Evolutionary conservation across 768 basidiomycete genomes (phyloP).

Genomic region (Daedaleopsis nitida): DNA sequence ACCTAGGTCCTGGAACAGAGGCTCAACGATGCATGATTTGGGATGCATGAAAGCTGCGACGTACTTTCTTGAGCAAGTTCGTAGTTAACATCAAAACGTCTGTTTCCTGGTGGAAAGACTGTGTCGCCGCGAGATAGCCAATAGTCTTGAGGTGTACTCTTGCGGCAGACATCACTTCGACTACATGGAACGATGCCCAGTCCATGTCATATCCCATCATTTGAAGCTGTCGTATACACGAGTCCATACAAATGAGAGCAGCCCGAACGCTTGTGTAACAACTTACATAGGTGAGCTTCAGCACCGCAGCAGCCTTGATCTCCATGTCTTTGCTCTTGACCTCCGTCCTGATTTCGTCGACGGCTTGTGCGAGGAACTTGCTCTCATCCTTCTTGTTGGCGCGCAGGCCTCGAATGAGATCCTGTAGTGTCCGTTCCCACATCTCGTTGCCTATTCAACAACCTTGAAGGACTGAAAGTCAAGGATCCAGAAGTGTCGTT

Average conservation of each 20-base stretch:
- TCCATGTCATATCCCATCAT: conserved; percentile 96
- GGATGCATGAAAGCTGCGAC: conserved; percentile 19
- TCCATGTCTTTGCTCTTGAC: conserved; percentile 95
- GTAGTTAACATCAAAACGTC: conserved; percentile 98
- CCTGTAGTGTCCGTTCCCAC: conserved; percentile 97
- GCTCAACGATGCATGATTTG: conserved; percentile 14
- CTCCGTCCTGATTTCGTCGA: conserved; percentile 93
- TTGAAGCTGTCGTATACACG: conserved; percentile 67
- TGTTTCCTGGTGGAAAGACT: conserved; percentile 92
- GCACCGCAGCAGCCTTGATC: conserved; percentile 90
- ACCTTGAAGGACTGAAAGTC: neutral
- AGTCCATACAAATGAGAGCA: conserved; percentile 6
- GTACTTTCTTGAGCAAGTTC: conserved; percentile 91
- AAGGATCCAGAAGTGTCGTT: neutral
- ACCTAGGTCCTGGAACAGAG: conserved; percentile 67
- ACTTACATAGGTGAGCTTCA: conserved; percentile 97
- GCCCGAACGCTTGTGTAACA: conserved; percentile 9
- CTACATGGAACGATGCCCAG: conserved; percentile 95
- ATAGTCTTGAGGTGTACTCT: conserved; percentile 92
- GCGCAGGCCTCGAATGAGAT: conserved; percentile 92
- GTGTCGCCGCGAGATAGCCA: conserved; percentile 90
- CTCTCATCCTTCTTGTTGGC: conserved; percentile 94
- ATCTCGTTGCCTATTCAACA: conserved; percentile 39
- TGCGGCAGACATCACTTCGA: conserved; percentile 96
- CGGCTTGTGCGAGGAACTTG: conserved; percentile 88